Base-by-base conservation (phyloP, 176 grass and related monocot genomes). In the Zizania latifolia region DNA sequence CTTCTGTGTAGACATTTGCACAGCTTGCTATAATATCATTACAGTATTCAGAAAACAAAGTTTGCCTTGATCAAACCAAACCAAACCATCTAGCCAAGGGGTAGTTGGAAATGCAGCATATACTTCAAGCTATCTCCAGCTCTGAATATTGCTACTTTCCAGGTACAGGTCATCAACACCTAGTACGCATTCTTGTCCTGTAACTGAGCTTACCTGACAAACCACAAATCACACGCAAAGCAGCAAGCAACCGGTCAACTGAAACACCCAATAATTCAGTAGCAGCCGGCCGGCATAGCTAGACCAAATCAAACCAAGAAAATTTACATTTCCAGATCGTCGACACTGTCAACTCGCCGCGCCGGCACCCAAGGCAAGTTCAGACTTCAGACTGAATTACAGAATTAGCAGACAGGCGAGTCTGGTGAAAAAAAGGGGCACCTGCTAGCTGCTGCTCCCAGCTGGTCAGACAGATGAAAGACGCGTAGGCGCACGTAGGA, bases 91-190 rank as follows among this genome's bases (percentile, higher is more conserved):
- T n/a, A 58, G 51, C 68, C 53, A 53, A 14, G 44, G 31, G 79
- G 51, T 30, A 34, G 85, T 71, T 77, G 28, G 30, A 73, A 40
- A 73, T 16, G 60, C 51, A 10, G 8, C 74, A 61, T 87, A n/a
- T n/a, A 83, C 43, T 69, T 83, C 83, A 88, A 79, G 80, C 32
- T 74, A 74, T 83, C 80, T 51, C 61, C 67, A 62, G 54, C 59
- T 83, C 68, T 44, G 23, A 59, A 64, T 54, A 38, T 17, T 36
- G 33, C 68, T 83, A 59, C 74, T 72, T 82, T 87, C 39, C 48
- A 60, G 68, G 15, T 61, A 87, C 80, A 78, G 74, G 68, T 68
- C 80, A 87, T 74, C 80, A 31, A 43, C n/a, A n/a, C 33, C 54
- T 78, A 77, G 78, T 64, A 60, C 23, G 7, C 37, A 48, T 30